Conservation (phyloP, 176 grass and related monocot genomes). For the Pontederia paniculata region DNA sequence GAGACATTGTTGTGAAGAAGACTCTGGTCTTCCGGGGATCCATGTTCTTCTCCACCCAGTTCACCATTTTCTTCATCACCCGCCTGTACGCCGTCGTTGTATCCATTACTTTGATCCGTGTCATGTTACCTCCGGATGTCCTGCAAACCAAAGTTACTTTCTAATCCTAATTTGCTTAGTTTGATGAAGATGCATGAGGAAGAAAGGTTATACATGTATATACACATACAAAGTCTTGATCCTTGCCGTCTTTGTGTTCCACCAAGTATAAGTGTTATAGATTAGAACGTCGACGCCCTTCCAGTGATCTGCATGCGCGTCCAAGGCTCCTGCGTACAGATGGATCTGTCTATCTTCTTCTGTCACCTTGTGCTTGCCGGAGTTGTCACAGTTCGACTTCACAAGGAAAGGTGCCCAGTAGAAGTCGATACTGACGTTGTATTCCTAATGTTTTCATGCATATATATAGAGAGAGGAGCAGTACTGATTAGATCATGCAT, state of each 20-base stretch:
- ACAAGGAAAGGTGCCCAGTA: conserved; percentile 21
- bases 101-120: not conserved
- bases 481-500: not conserved
- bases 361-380: not conserved
- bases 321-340: not conserved
- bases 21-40: conserved; percentile 13
- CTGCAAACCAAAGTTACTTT: not conserved
- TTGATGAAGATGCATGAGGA: not conserved
- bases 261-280: conserved; percentile 24
- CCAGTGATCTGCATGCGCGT: conserved; percentile 10
- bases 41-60: conserved; percentile 17
- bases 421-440: conserved; percentile 9
- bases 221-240: conserved; percentile 7
- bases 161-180: not conserved
- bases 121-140: not conserved
- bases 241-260: not conserved
- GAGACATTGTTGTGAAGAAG: conserved; percentile 15
- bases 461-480: not conserved
- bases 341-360: not conserved
- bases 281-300: conserved; percentile 16
- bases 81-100: not conserved
- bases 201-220: too few species aligned
- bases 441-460: conserved; percentile 1
- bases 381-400: conserved; percentile 17
- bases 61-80: conserved; percentile 8